Conservation (phyloP, 148 eudicot species). For the Diospyros kaki region DNA sequence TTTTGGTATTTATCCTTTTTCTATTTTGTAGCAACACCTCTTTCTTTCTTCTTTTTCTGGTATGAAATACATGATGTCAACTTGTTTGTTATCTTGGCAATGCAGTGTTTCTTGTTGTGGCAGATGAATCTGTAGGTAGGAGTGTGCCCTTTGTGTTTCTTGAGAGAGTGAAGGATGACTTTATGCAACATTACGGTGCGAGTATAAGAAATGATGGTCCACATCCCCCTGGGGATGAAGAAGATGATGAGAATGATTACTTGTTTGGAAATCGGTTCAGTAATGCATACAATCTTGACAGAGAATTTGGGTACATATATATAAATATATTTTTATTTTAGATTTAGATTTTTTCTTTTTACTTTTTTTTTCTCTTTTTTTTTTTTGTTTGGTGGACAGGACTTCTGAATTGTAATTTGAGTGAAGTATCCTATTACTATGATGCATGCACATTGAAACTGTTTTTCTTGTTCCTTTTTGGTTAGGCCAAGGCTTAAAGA, state of each 20-base stretch:
- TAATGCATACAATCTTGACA: slow-evolving; percentile 93
- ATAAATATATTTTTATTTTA: background rate
- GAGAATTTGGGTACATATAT: slow-evolving; percentile 85
- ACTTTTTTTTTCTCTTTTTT: slow-evolving; percentile 5
- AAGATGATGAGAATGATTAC: slow-evolving; percentile 58
- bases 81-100: background rate
- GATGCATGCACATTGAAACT: background rate
- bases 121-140: slow-evolving; percentile 88
- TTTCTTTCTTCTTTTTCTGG: background rate
- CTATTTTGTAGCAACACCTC: background rate
- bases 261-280: slow-evolving; percentile 91
- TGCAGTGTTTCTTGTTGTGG: slow-evolving; percentile 94
- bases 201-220: slow-evolving; percentile 63
- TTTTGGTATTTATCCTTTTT: slow-evolving; percentile 59
- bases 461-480: slow-evolving; percentile 11
- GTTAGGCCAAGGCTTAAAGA: slow-evolving; percentile 88
- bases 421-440: background rate
- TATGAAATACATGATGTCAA: background rate
- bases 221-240: slow-evolving; percentile 80
- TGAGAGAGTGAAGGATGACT: slow-evolving; percentile 94
- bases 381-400: background rate
- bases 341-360: no score
- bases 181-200: slow-evolving; percentile 71
- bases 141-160: slow-evolving; percentile 93
- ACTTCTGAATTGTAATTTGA: background rate